These are phyloP conservation scores for Setomelanomma holmii DNA, from an alignment of 2,329 filamentous ascomycete genomes.

Conservation along the genomic window DNA sequence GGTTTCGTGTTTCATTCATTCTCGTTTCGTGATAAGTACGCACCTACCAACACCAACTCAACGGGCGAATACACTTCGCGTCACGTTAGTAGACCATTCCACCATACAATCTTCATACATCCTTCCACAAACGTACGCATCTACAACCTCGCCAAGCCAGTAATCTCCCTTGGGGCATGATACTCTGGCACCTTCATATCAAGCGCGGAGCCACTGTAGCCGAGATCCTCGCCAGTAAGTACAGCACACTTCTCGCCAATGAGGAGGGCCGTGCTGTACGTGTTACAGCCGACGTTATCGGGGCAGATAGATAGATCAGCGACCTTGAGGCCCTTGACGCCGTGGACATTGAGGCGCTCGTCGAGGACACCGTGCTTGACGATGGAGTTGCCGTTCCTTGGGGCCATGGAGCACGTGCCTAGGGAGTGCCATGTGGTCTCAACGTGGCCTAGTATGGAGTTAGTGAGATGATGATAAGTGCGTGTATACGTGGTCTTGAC, in stretches of 20 bases:
- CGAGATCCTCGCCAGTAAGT: constrained; percentile 74
- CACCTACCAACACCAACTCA: no score
- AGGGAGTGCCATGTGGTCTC: constrained; percentile 77
- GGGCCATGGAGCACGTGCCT: constrained; percentile 78
- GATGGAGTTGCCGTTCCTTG: constrained; percentile 76
- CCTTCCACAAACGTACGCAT: not conserved
- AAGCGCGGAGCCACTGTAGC: constrained; percentile 73
- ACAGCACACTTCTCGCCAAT: constrained; percentile 79
- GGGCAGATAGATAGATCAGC: constrained; percentile 79
- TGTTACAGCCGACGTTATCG: constrained; percentile 71
- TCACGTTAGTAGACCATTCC: not conserved
- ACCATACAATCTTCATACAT: not conserved
- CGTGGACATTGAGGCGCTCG: constrained; percentile 78
- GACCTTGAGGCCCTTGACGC: constrained; percentile 78
- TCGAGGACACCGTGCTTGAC: constrained; percentile 82
- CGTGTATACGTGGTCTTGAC: constrained; percentile 3
- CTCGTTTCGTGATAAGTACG: no score
- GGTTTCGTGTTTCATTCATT: no score
- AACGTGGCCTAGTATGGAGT: constrained; percentile 59
- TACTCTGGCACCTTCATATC: constrained; percentile 74
- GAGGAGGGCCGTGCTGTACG: constrained; percentile 72
- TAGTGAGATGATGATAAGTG: not conserved
- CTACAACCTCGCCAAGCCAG: constrained; percentile 28
- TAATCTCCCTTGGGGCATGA: constrained; percentile 55
- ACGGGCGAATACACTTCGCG: not conserved